Percentiles rank a stretch among this genome's conserved stretches.
phyloP scores from a whole-genome alignment of 2,329 filamentous ascomycete species.

The Ceratocystis papillata region DNA sequence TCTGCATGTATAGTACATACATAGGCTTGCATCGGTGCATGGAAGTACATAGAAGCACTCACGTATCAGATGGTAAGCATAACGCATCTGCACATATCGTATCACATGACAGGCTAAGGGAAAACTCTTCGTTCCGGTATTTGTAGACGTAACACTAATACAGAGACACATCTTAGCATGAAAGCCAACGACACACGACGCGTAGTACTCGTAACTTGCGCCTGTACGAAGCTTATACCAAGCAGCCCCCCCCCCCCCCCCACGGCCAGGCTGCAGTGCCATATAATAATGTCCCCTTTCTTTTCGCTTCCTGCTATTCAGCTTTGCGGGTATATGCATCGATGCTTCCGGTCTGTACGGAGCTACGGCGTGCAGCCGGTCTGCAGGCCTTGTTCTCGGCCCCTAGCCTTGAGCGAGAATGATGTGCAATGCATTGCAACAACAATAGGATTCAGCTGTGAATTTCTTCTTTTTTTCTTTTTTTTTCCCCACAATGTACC shows the following conservation, averaged over 20 bases:
- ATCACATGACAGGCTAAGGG: not conserved
- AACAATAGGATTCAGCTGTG: slow-evolving; percentile 3
- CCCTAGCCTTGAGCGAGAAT: not conserved
- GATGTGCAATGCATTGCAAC: slow-evolving; percentile 2
- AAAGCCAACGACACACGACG: not conserved
- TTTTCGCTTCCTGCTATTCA: slow-evolving; percentile 8
- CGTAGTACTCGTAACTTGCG: not conserved
- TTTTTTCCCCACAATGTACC: not conserved
- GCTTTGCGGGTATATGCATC: slow-evolving; percentile 10
- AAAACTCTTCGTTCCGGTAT: not conserved
- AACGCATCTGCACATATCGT: too few species aligned
- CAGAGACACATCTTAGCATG: slow-evolving; percentile 3
- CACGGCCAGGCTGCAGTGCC: not conserved
- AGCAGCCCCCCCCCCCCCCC: too few species aligned
- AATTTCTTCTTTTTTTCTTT: not conserved
- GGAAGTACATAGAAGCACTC: not conserved
- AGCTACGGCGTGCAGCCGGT: slow-evolving; percentile 5
- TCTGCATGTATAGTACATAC: too few species aligned
- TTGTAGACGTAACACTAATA: slow-evolving; percentile 11
- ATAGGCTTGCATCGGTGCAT: not conserved
- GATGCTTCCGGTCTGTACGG: slow-evolving; percentile 2
- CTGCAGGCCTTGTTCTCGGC: slow-evolving; percentile 2
- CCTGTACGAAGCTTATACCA: not conserved
- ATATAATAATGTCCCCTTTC: not conserved
- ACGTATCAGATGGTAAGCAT: too few species aligned